Base-by-base conservation (phyloP, 129 eudicot genomes). In the Solidago caesia region DNA sequence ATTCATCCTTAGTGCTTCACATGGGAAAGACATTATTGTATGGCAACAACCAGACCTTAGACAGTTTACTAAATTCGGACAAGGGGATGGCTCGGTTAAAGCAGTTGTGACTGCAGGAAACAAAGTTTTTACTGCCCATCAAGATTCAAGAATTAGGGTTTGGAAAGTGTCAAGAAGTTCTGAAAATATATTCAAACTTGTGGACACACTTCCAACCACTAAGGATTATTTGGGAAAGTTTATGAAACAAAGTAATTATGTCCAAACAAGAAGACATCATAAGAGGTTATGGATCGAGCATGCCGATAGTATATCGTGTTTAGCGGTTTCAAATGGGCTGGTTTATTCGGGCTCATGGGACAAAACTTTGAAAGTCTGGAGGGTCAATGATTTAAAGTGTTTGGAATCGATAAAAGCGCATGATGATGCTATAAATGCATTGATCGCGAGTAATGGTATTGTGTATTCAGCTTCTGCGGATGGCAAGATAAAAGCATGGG, bases 291-390 rank as follows among this genome's bases (percentile, higher is more conserved):
- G 99, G 99, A 87, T 90, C 41, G 96, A 90, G 47, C 98, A 94
- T 16, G 82, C 92, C 1, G 98, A 94, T 67, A 86, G 85, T 27
- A 91, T 94, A 1, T 94, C 99, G 41, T 90, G 97, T 56, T 74
- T 94, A 39, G 87, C 99, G 7, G 89, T 90, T 39, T 74, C 68
- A 4, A 79, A 84, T n/a, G 97, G 93, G 43, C 75, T 94, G 29
- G 82, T 94, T 10, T 94, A 88, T 70, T 94, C 99, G 39, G 99
- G 97, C 44, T 94, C 99, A 4, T 94, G 99, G 99, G 99, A 94
- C 57, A 90, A 88, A 73, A 94, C 99, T 2, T 64, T 94, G 27
- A 94, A 94, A 26, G 89, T 94, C 1, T 94, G 98, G 98, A 75
- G 96, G 64, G 42, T 88, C 1, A 75, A 85, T 5, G 97, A 90